Conservation (phyloP, 1,139 yeast species). For the Geotrichum phurueaensis region DNA sequence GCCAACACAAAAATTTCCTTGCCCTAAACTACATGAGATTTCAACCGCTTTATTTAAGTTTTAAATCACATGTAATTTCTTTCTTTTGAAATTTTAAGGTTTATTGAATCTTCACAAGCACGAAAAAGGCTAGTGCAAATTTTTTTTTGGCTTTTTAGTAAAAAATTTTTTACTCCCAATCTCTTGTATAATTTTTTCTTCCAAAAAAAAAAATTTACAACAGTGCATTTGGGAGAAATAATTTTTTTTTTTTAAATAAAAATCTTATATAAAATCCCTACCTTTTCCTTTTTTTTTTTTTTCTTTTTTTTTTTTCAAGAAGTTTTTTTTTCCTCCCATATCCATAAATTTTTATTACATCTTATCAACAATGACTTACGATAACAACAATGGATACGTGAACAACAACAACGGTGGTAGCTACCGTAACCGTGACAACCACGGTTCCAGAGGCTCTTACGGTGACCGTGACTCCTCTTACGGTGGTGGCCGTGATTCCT, state of each 20-base stretch:
- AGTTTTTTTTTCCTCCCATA: background rate
- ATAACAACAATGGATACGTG: constrained; percentile 15
- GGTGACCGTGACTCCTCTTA: constrained; percentile 5
- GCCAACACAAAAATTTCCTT: no score
- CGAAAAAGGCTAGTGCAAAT: no score
- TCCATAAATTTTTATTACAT: background rate
- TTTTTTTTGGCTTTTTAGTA: no score
- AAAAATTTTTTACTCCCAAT: no score
- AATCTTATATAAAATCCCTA: background rate
- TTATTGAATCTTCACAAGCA: no score
- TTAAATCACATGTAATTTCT: no score
- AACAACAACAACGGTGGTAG: constrained; percentile 22
- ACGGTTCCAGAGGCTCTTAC: constrained; percentile 22
- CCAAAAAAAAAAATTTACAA: no score
- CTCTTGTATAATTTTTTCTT: no score
- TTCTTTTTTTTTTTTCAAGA: background rate
- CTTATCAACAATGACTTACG: constrained; percentile 17
- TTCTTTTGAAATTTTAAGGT: no score
- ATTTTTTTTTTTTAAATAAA: background rate
- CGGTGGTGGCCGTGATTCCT: constrained; percentile 14
- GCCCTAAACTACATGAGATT: no score
- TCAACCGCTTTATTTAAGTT: no score
- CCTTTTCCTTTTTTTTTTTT: background rate
- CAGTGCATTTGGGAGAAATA: no score
- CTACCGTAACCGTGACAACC: constrained; percentile 21